A percentile compares a stretch with the other conserved stretches of the same genome.
These are phyloP conservation scores for Acanthochlamys bracteata DNA, from an alignment of 106 monocot species.

Conservation along the genomic window DNA sequence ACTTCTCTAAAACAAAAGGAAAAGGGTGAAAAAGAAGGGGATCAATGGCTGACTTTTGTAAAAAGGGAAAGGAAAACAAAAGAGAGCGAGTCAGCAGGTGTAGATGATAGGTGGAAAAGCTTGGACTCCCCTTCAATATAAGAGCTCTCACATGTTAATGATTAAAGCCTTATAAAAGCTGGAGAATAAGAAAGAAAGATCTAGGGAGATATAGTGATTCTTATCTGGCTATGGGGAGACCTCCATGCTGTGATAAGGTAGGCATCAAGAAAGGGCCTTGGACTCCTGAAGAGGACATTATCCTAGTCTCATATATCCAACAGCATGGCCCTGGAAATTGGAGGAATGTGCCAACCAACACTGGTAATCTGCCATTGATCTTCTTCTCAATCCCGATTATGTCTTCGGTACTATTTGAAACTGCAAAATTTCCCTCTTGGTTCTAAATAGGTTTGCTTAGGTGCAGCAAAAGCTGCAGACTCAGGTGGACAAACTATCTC, in stretches of 20 bases:
- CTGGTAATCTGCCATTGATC: slow-evolving; percentile 9
- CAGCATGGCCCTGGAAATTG: slow-evolving; percentile 19
- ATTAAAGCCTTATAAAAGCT: neutral
- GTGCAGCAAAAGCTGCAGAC: slow-evolving; percentile 32
- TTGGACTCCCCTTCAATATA: neutral
- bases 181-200: neutral
- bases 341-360: slow-evolving; percentile 13
- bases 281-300: slow-evolving; percentile 19
- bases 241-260: slow-evolving; percentile 19
- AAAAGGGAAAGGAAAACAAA: neutral
- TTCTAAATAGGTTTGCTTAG: slow-evolving; percentile 23
- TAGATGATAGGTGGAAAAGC: slow-evolving; percentile 2
- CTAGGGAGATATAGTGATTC: neutral
- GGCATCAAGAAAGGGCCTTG: slow-evolving; percentile 21
- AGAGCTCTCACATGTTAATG: slow-evolving; percentile 2
- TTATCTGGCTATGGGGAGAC: slow-evolving; percentile 6
- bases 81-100: slow-evolving; percentile 5
- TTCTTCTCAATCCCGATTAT: neutral
- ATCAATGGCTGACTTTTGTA: neutral
- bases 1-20: neutral
- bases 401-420: too few species aligned
- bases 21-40: neutral
- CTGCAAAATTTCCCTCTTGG: too few species aligned
- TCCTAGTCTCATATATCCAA: slow-evolving; percentile 15
- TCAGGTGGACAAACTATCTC: slow-evolving; percentile 36